Evolutionary conservation across 2,329 filamentous ascomycete genomes (phyloP), one percentile per base, ranked within the genome.

Genomic region (Penicillium sp.): DNA sequence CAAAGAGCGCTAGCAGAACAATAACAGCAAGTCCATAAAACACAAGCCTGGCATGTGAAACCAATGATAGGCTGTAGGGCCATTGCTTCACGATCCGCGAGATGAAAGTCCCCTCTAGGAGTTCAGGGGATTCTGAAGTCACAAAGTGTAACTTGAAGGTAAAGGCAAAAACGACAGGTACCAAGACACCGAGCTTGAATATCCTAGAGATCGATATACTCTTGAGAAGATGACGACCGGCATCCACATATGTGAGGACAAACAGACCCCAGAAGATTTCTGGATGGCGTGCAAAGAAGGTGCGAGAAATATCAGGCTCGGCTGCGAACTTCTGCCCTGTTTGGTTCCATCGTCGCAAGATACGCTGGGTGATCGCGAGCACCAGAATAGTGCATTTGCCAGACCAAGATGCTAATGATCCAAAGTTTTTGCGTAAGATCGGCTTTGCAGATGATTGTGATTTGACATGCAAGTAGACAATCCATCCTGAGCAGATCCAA

Each of bases 311-410:
- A 67, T 97, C 94, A 26, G 91, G 85, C 37, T 88, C 88, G n/a
- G 92, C 92, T 1, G 94, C 88, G 65, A 91, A 92, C 72, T 99
- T 99, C 69, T 97, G 93, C 5, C 94, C 94, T 0, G 94, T 97
- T 72, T 97, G 94, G 68, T 97, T 97, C 93, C 93, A 99, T 53
- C 88, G 83, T 41, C 90, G 80, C 36, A 86, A 77, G 2, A 96
- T 65, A 35, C 92, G 84, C 50, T 90, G 82, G 8, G 84, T 75
- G 1, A 80, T 66, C 8, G 93, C 78, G 0, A 89, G 77, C 31
- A 81, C 65, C 14, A 82, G 37, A 12, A 71, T 63, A n/a, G 59
- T 61, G 16, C 65, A 41, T 33, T 49, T 63, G 12, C 50, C 36
- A 38, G 58, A 33, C n/a, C 58, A 30, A 8, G 40, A 26, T 44